These are phyloP conservation scores for Solanum hybrid DNA, from an alignment of 305 asterid genomes.

Conservation along the genomic window DNA sequence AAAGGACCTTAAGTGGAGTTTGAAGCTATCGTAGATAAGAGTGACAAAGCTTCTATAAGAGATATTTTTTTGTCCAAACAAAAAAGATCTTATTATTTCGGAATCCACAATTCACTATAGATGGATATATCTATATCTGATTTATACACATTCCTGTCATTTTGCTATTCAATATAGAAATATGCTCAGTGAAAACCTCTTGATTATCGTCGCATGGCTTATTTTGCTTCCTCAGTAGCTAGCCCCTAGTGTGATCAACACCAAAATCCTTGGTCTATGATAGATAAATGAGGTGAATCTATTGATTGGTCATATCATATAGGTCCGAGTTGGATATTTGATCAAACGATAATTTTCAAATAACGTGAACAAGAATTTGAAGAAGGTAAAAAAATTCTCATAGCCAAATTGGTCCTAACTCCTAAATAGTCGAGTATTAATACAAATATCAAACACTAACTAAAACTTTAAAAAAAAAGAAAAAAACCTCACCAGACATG, in stretches of 20 bases:
- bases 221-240: neutral
- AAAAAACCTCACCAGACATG: neutral
- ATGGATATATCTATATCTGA: no score
- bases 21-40: neutral
- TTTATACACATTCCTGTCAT: no score
- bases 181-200: no score
- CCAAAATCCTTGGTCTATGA: neutral
- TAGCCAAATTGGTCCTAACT: neutral
- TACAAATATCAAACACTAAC: neutral
- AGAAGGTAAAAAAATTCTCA: no score
- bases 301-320: no score
- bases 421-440: rapidly evolving
- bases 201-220: neutral
- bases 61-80: no score
- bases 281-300: neutral
- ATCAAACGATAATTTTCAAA: neutral
- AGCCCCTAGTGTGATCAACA: neutral
- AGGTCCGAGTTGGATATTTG: rapidly evolving
- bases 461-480: no score
- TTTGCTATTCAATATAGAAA: no score
- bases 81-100: no score
- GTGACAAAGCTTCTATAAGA: neutral
- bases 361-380: no score
- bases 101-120: neutral
- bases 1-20: no score